Evolutionary conservation across 139 green algal genomes (phyloP), one percentile per base, ranked within the genome.

Genomic region (Eudorina sp.): DNA sequence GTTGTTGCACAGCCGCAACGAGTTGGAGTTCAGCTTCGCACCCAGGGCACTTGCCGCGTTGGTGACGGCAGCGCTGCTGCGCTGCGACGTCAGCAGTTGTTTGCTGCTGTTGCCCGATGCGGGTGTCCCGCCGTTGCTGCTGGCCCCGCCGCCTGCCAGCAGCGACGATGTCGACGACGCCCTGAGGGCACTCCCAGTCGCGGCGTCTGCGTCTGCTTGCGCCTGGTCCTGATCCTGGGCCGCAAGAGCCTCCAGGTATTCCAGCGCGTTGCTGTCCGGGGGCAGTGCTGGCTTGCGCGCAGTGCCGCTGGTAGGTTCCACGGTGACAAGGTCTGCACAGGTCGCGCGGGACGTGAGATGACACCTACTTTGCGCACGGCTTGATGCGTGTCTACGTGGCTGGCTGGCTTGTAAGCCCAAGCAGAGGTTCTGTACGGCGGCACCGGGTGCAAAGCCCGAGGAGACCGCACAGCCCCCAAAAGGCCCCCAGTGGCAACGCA

Each of bases 1-100:
- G 68, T 90, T 90, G 86, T 90, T 90, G 45, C 62, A 81, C 62
- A 90, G 76, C 46, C 76, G 46, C 45, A 90, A 53, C 18, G 77
- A 78, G 53, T 80, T 87, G 23, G 45, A 46, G 64, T 90, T 90
- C 16, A 88, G 58, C 43, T 64, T 88, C 27, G 81, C 80, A 14
- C 60, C 60, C 41, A 86, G 78, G 0, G 7, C 78, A 9, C 14
- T 9, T 14, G 8, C 53, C 45, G 45, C 48, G 2, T 18, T 55
- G 40, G 40, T 11, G 2, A 46, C 46, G 36, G 40, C 29, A 41
- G 41, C 25, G 73, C 16, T 27, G 45, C 73, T 64, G 45, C 31
- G 73, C 73, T 81, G 73, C 27, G 73, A 8, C 27, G 45, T 45
- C n/a, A 81, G 40, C 70, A 75, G 38, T 5, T 53, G 38, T 27